Conservation (phyloP, 2,329 filamentous ascomycete genomes). For the Sarocladium kiliense region DNA sequence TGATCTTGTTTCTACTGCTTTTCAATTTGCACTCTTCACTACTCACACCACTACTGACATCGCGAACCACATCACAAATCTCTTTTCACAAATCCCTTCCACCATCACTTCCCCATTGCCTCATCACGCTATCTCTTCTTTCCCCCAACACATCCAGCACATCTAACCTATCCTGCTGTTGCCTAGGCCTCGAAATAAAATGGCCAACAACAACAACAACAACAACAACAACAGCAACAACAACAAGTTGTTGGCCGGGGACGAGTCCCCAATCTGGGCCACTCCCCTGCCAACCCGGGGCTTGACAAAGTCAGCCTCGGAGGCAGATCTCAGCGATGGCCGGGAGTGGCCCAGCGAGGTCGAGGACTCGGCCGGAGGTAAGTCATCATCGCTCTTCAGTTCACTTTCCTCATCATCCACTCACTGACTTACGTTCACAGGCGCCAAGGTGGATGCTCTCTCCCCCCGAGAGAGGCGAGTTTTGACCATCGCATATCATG, state of each 20-base stretch:
- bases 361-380: slow-evolving; percentile 2
- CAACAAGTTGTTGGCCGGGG: not conserved
- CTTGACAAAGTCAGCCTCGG: not conserved
- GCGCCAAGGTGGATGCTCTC: not conserved
- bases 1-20: not conserved
- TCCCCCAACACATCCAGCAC: too few relatives aligned
- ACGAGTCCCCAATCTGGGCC: not conserved
- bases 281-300: not conserved
- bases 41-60: not conserved
- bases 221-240: not conserved
- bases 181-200: too few relatives aligned
- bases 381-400: not conserved
- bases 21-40: not conserved
- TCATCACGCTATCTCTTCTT: too few relatives aligned
- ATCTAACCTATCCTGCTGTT: too few relatives aligned
- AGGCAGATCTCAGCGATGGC: not conserved
- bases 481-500: not conserved
- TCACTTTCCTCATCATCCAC: not conserved
- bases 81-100: not conserved
- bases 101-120: too few relatives aligned
- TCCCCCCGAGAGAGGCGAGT: slow-evolving; percentile 7
- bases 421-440: not conserved
- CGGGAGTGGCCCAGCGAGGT: not conserved
- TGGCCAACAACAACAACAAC: not conserved
- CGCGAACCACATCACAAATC: not conserved